A percentile compares a stretch with the other conserved stretches of the same genome.
Conservation (phyloP, 2,329 filamentous ascomycete species). For the Fusarium vanettenii region DNA sequence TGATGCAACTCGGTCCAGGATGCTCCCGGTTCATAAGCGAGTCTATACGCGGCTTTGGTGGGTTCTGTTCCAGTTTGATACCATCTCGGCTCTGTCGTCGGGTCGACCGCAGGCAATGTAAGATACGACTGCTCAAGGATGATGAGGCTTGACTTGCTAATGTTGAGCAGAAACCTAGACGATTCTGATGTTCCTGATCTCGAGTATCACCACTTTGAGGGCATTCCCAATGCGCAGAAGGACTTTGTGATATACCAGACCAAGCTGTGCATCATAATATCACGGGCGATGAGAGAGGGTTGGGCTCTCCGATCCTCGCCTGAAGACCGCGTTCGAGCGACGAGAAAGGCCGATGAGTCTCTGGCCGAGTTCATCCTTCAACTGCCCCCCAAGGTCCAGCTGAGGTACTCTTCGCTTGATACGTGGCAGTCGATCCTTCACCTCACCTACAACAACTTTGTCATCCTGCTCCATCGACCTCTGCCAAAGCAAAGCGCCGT, state of each 20-base stretch:
- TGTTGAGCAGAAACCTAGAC: not conserved
- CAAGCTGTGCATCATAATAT: not conserved
- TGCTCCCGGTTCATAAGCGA: slow-evolving; percentile 47
- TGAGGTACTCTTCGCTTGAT: not conserved
- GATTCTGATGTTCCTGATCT: not conserved
- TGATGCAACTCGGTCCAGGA: slow-evolving; percentile 44
- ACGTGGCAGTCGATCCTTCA: not conserved
- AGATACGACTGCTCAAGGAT: not conserved
- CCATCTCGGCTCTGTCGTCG: slow-evolving; percentile 52
- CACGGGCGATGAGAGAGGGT: not conserved
- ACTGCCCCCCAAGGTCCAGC: not conserved
- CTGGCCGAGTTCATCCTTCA: not conserved
- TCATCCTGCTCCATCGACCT: not conserved
- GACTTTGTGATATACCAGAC: not conserved
- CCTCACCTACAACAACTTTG: not conserved
- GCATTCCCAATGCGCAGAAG: not conserved
- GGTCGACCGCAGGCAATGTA: slow-evolving; percentile 63
- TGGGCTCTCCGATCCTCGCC: not conserved
- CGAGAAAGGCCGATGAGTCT: not conserved
- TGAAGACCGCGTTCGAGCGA: not conserved
- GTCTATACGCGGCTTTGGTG: slow-evolving; percentile 55
- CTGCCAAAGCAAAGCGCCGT: not conserved
- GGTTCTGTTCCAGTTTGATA: slow-evolving; percentile 54
- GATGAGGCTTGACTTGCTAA: not conserved
- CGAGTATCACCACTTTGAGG: not conserved